phyloP scores from a whole-genome alignment of 495 filamentous ascomycete species.

The Paragyromitra xinjiangensis region DNA sequence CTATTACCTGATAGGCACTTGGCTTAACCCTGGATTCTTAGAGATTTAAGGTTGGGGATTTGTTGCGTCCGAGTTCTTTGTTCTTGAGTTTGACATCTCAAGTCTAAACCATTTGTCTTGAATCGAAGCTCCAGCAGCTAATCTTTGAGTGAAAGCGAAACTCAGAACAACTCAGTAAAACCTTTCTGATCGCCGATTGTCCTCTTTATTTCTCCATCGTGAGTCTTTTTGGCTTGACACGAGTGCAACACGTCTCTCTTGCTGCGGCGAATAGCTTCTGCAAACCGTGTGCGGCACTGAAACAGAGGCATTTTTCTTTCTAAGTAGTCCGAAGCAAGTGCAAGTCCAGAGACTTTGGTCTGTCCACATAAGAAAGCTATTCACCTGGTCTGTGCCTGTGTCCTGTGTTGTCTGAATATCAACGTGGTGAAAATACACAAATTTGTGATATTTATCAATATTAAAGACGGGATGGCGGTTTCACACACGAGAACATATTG shows the following conservation, averaged over 20 bases:
- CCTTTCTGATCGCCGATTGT: constrained; percentile 48
- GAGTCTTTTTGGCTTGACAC: constrained; percentile 44
- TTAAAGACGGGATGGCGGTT: constrained; percentile 54
- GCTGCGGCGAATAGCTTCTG: constrained; percentile 39
- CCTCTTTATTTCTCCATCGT: constrained; percentile 36
- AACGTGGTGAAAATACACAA: constrained; percentile 50
- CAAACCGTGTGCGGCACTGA: constrained; percentile 35
- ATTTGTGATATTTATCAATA: constrained; percentile 52
- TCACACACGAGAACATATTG: constrained; percentile 57
- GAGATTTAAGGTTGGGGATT: constrained; percentile 51
- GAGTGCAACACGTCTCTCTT: constrained; percentile 35
- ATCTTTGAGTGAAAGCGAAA: constrained; percentile 44
- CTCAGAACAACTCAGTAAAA: constrained; percentile 39
- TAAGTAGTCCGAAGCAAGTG: constrained; percentile 49
- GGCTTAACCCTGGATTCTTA: constrained; percentile 12
- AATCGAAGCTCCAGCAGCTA: constrained; percentile 46
- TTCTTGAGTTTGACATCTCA: constrained; percentile 45
- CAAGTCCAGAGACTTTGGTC: constrained; percentile 45
- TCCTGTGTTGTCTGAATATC: constrained; percentile 40
- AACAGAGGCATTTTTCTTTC: constrained; percentile 52
- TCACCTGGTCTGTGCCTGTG: constrained; percentile 46
- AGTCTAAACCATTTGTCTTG: constrained; percentile 40
- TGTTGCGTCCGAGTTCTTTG: constrained; percentile 45
- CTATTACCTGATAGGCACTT: constrained; percentile 7
- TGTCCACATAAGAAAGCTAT: constrained; percentile 53